phyloP scores from a whole-genome alignment of 768 basidiomycete genomes.

The Amanita brunnescens region DNA sequence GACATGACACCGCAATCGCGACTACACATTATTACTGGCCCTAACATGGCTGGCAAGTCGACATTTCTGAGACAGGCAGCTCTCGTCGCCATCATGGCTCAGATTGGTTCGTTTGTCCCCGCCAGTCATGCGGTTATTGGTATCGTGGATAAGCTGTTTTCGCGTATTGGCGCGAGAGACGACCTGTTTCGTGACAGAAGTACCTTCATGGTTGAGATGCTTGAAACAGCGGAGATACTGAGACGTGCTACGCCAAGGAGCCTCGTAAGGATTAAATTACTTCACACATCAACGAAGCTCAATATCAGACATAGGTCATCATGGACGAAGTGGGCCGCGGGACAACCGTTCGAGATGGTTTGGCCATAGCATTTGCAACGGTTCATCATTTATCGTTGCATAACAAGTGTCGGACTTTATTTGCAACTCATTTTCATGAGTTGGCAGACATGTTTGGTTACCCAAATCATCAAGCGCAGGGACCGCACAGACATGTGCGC shows the following conservation, averaged over 20 bases:
- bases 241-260: constrained; percentile 74
- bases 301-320: constrained; percentile 59
- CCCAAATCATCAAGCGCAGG: constrained; percentile 31
- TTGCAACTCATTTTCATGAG: constrained; percentile 99
- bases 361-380: constrained; percentile 90
- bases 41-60: constrained; percentile 95
- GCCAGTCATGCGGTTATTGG: constrained; percentile 76
- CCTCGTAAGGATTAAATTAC: constrained; percentile 44
- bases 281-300: not conserved
- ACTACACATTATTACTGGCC: constrained; percentile 83
- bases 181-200: constrained; percentile 89
- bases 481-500: constrained; percentile 50
- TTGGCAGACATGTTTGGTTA: constrained; percentile 77
- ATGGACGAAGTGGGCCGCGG: constrained; percentile 99
- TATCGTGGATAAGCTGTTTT: constrained; percentile 85
- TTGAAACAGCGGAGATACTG: constrained; percentile 89
- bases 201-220: constrained; percentile 99
- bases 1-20: constrained; percentile 48
- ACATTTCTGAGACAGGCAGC: constrained; percentile 90
- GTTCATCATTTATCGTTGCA: constrained; percentile 70
- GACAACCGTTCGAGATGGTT: constrained; percentile 84
- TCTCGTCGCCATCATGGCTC: constrained; percentile 82
- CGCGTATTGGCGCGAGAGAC: constrained; percentile 92
- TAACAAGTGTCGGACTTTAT: constrained; percentile 77
- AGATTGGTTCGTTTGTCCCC: constrained; percentile 90